These are phyloP conservation scores for Globisporangium emineosum DNA, from an alignment of 352 stramenopile species.

Conservation along the genomic window DNA sequence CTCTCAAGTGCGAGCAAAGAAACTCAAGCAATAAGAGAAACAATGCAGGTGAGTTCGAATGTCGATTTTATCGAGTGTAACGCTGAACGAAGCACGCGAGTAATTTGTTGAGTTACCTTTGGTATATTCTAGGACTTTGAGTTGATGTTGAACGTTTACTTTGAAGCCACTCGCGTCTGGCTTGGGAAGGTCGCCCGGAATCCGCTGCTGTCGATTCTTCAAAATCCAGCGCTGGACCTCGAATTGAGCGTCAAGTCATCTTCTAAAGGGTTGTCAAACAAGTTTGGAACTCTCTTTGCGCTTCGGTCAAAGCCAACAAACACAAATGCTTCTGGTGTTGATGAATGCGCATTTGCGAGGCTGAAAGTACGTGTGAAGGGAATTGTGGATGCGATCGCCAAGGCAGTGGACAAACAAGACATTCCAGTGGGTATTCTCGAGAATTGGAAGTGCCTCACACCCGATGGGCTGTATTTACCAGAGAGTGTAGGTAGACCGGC, in stretches of 20 bases:
- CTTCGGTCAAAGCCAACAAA: slow-evolving; percentile 15
- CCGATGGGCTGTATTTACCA: slow-evolving; percentile 65
- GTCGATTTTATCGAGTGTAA: background rate
- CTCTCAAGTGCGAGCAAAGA: slow-evolving; percentile 36
- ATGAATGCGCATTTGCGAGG: slow-evolving; percentile 34
- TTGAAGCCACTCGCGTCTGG: slow-evolving; percentile 62
- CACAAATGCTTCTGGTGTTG: background rate
- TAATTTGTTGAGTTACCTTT: slow-evolving; percentile 5
- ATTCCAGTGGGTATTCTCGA: slow-evolving; percentile 50
- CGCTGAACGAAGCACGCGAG: no score
- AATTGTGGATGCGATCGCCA: slow-evolving; percentile 43
- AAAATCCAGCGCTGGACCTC: no score
- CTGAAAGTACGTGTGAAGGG: slow-evolving; percentile 61
- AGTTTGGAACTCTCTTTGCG: slow-evolving; percentile 33
- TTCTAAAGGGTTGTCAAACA: no score
- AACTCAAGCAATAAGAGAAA: slow-evolving; percentile 35
- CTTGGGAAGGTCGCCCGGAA: no score
- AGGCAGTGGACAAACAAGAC: slow-evolving; percentile 48
- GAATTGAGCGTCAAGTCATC: no score
- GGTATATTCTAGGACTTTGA: slow-evolving; percentile 41
- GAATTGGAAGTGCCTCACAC: slow-evolving; percentile 52
- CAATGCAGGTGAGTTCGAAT: slow-evolving; percentile 21
- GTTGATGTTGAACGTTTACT: slow-evolving; percentile 60
- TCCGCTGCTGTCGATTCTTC: no score
- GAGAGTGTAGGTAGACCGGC: slow-evolving; percentile 29